These are phyloP conservation scores for Colletotrichum aenigma DNA, from an alignment of 2,329 filamentous ascomycete genomes.

Conservation along the genomic window DNA sequence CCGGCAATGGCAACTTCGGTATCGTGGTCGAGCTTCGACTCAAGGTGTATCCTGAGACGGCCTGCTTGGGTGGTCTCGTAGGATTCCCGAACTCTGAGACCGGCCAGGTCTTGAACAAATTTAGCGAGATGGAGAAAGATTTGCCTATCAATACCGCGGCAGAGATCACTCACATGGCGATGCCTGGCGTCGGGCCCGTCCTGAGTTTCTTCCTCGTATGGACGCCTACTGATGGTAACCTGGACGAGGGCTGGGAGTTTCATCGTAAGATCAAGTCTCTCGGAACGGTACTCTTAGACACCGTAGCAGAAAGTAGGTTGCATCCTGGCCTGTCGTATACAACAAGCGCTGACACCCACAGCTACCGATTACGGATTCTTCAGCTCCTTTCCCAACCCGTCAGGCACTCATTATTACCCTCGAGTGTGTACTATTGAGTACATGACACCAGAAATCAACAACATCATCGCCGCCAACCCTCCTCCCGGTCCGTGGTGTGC, in stretches of 20 bases:
- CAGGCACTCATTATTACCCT: neutral
- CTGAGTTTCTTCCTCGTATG: constrained; percentile 3
- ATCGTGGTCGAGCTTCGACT: constrained; percentile 43
- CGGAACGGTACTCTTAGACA: neutral
- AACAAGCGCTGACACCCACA: neutral
- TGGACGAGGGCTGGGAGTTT: constrained; percentile 1
- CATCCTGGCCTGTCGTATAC: neutral
- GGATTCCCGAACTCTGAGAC: constrained; percentile 22
- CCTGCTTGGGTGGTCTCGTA: neutral
- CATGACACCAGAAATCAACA: neutral
- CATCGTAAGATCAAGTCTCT: constrained; percentile 1
- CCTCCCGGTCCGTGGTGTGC: neutral
- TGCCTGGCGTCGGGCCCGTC: constrained; percentile 1
- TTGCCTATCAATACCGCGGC: constrained; percentile 23
- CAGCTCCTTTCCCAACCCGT: neutral
- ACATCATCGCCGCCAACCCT: neutral
- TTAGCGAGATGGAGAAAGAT: constrained; percentile 25
- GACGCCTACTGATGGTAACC: neutral
- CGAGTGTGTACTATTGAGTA: neutral
- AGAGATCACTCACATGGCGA: neutral
- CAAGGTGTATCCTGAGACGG: constrained; percentile 36
- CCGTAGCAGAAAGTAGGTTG: neutral
- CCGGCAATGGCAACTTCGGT: constrained; percentile 39
- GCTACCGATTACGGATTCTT: constrained; percentile 10
- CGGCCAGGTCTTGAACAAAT: constrained; percentile 23